Evolutionary conservation across 2,329 filamentous ascomycete species (phyloP).

Genomic region (Alternaria ethzedia): DNA sequence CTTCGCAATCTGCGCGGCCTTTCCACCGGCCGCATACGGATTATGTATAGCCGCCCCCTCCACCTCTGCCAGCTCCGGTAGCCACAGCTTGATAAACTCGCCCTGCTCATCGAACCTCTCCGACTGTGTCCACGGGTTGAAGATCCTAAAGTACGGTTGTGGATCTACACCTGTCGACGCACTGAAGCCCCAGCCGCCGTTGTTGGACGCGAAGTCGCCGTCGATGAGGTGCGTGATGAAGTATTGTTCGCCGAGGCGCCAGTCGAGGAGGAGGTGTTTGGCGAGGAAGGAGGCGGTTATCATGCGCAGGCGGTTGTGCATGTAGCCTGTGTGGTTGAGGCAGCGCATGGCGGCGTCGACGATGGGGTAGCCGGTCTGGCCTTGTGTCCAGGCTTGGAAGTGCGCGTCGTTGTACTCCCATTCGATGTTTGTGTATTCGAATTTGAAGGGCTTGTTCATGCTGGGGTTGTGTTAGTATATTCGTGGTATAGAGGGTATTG

Average conservation of each 20-base stretch:
- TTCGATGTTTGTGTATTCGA: conserved; percentile 78
- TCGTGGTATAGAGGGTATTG: not conserved
- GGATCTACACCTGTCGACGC: conserved; percentile 79
- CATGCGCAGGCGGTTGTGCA: conserved; percentile 62
- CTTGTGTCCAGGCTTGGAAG: conserved; percentile 71
- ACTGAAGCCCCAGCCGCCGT: conserved; percentile 71
- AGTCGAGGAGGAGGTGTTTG: conserved; percentile 59
- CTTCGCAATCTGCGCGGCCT: conserved; percentile 62
- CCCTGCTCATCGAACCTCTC: conserved; percentile 84
- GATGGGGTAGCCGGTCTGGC: conserved; percentile 55
- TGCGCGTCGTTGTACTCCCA: conserved; percentile 67
- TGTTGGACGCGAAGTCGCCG: conserved; percentile 57
- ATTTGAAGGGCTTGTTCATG: conserved; percentile 82
- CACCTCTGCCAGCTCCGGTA: conserved; percentile 73
- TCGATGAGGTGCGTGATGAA: conserved; percentile 59
- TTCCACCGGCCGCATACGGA: conserved; percentile 70
- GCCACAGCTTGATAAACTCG: conserved; percentile 81
- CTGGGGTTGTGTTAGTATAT: conserved; percentile 34
- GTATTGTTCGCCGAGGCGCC: conserved; percentile 58
- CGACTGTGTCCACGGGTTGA: conserved; percentile 83
- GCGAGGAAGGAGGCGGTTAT: conserved; percentile 58
- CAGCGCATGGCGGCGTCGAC: conserved; percentile 61
- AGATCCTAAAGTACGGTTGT: conserved; percentile 89
- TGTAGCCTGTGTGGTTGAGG: conserved; percentile 57
- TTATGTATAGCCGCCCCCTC: conserved; percentile 77